Evolutionary conservation across 371 early-diverging fungal genomes (phyloP), one percentile per base, ranked within the genome.

Genomic region (Gilbertella persicaria): DNA sequence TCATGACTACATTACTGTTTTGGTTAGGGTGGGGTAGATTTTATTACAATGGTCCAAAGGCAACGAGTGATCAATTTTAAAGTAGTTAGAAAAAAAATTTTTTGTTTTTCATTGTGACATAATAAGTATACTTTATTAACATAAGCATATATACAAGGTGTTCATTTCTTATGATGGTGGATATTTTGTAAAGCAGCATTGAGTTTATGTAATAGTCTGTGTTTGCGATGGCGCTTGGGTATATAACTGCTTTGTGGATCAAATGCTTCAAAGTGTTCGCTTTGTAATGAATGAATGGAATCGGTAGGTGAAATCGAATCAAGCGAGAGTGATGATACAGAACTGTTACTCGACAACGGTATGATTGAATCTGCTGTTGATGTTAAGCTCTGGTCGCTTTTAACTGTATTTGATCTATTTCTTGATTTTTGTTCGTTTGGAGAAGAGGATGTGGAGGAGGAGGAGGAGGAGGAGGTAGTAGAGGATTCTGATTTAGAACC

Each of bases 1-100:
- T 66, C 13, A 19, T 35, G 20, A 39, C 30, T 21, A 63, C 60
- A 16, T 20, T 55, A 20, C 28, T 39, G n/a, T 53, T 55, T 38
- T 69, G 70, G 66, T 20, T 49, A 13, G 33, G 42, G 10, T 65
- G 66, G 66, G 70, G 66, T 37, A 41, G 30, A 35, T 53, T 48
- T 36, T 63, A 62, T 38, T 69, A 69, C 25, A 28, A 35, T 23
- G 70, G 70, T 2, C 70, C 70, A 10, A 59, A 56, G 12, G 66
- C 66, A 5, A 42, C 39, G 40, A 60, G 21, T 36, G 70, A 69
- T 33, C 62, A 58, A 39, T 24, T 55, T 10, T 4, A 45, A 33
- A 30, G 5, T 41, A 29, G 23, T 13, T 45, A 29, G 5, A 17
- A 29, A 33, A 29, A 30, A 21, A 46, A 30, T 9, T 19, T 12